phyloP scores from a whole-genome alignment of 441 rosid species.

The Jatropha multifida region DNA sequence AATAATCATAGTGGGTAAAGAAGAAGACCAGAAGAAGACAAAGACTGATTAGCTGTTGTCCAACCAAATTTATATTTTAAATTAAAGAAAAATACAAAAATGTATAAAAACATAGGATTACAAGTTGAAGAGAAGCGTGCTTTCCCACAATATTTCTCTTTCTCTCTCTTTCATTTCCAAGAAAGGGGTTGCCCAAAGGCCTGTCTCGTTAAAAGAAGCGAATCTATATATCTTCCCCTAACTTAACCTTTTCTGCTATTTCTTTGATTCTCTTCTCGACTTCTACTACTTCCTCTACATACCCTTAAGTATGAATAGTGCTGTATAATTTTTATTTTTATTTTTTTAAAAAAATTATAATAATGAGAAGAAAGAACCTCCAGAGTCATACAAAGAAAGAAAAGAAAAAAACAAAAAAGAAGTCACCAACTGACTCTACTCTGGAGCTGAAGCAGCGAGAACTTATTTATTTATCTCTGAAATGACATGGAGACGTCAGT shows the following conservation, averaged over 20 bases:
- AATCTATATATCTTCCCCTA: slow-evolving; percentile 32
- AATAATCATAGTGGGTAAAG: too few species aligned
- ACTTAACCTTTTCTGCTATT: slow-evolving; percentile 16
- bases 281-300: not conserved
- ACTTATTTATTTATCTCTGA: slow-evolving; percentile 30
- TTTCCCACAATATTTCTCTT: slow-evolving; percentile 11
- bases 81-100: not conserved
- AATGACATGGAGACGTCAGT: slow-evolving; percentile 38
- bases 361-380: not conserved
- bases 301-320: not conserved
- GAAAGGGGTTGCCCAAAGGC: slow-evolving; percentile 39
- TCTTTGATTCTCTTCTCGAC: slow-evolving; percentile 21
- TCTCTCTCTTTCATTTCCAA: slow-evolving; percentile 66
- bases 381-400: not conserved
- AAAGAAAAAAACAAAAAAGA: slow-evolving; percentile 25
- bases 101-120: slow-evolving; percentile 13
- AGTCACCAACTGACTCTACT: slow-evolving; percentile 29
- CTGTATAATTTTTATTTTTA: too few species aligned
- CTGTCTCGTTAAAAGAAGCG: slow-evolving; percentile 54
- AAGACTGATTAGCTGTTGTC: slow-evolving; percentile 8
- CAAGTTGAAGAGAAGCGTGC: slow-evolving; percentile 27
- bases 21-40: not conserved
- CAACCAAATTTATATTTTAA: not conserved
- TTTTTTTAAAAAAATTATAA: too few species aligned
- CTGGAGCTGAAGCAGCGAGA: slow-evolving; percentile 23